A percentile compares a stretch with the other conserved stretches of the same genome.
phyloP scores from a whole-genome alignment of 2,329 filamentous ascomycete genomes.

The Aspergillus niger region DNA sequence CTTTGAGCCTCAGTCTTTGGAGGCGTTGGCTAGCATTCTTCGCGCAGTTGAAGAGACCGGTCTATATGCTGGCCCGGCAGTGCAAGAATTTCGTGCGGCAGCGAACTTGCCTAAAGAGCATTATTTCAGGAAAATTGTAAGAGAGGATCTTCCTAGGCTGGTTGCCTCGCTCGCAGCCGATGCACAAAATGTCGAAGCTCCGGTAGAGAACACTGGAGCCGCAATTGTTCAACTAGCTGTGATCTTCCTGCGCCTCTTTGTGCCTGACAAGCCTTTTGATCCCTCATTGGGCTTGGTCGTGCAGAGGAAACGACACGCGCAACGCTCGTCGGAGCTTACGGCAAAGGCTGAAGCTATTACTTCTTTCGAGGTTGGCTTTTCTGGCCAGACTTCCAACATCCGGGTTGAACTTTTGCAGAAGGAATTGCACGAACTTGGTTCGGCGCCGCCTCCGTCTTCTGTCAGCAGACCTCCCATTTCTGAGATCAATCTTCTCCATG shows the following conservation, averaged over 20 bases:
- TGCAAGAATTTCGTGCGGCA: conserved; percentile 22
- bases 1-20: conserved; percentile 32
- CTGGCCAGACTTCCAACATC: conserved; percentile 67
- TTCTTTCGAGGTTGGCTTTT: conserved; percentile 67
- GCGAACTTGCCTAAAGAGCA: conserved; percentile 28
- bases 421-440: conserved; percentile 65
- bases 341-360: conserved; percentile 62
- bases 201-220: conserved; percentile 51
- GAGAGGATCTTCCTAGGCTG: conserved; percentile 32
- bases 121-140: conserved; percentile 40
- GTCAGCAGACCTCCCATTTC: conserved; percentile 72
- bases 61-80: conserved; percentile 14
- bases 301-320: conserved; percentile 61
- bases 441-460: conserved; percentile 64
- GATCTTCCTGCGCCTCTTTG: conserved; percentile 74
- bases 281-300: conserved; percentile 66
- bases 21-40: conserved; percentile 26
- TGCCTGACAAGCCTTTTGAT: conserved; percentile 85
- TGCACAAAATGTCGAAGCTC: conserved; percentile 19
- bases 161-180: conserved; percentile 27
- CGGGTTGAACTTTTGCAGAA: conserved; percentile 65
- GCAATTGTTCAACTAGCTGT: conserved; percentile 78
- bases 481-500: conserved; percentile 71
- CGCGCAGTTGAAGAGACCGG: conserved; percentile 28
- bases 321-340: conserved; percentile 59